Percentiles rank a stretch among this genome's conserved stretches.
Evolutionary conservation across 345 rosid species (phyloP).

Genomic region (Camelina neglecta): DNA sequence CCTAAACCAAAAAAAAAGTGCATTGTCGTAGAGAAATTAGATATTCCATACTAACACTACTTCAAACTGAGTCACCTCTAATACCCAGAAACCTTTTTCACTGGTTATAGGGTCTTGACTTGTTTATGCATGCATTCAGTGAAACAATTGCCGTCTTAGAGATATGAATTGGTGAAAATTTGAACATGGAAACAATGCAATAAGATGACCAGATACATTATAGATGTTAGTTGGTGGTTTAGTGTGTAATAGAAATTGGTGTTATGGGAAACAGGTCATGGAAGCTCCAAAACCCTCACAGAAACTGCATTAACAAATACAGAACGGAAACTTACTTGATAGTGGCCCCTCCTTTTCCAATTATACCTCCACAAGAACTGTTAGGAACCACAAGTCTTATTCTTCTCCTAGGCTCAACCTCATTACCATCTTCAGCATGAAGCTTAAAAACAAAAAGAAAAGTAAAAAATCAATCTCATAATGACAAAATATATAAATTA

Average conservation of each 20-base stretch:
- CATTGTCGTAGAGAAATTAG: constrained; percentile 2
- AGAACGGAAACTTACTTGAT: constrained; percentile 69
- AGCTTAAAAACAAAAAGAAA: constrained; percentile 54
- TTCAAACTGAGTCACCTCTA: constrained; percentile 7
- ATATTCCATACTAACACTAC: constrained; percentile 14
- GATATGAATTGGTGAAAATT: neutral
- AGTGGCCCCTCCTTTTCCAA: constrained; percentile 97
- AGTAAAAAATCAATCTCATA: constrained; percentile 16
- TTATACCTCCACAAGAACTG: constrained; percentile 96
- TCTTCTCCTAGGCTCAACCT: constrained; percentile 81
- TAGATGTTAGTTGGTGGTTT: constrained; percentile 3
- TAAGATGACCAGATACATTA: neutral
- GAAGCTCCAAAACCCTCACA: constrained; percentile 11
- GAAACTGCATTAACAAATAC: neutral
- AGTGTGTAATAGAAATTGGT: neutral
- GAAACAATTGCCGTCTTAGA: neutral
- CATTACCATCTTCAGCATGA: constrained; percentile 74
- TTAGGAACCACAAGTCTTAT: constrained; percentile 94
- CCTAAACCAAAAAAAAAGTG: neutral
- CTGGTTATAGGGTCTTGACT: neutral
- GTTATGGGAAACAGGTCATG: neutral
- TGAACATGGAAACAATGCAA: constrained; percentile 4
- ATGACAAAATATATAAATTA: constrained; percentile 15
- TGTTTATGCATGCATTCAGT: constrained; percentile 21
- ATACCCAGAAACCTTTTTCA: constrained; percentile 3